Base-by-base conservation (phyloP, 2,329 filamentous ascomycete species). In the Pseudocercospora fuligena region DNA sequence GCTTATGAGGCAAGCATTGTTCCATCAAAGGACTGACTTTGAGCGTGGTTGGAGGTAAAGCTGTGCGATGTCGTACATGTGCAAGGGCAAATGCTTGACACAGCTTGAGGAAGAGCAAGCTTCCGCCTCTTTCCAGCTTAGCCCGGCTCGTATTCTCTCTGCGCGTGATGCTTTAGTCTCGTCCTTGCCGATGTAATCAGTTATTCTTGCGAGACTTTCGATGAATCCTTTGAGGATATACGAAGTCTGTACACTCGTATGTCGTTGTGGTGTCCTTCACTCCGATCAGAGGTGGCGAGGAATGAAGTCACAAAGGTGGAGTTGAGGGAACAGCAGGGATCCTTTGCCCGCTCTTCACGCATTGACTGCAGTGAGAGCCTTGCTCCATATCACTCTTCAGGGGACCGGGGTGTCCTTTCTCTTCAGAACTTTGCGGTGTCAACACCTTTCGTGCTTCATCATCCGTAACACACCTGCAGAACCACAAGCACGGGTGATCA, bases 41-140 rank as follows among this genome's bases (percentile, higher is more conserved):
- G 11, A 5, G 27, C 25, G n/a, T 31, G 54, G 54, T 59, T 46
- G 57, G 21, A 46, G 33, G 31, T 43, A 2, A 60, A 43, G 57
- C 57, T 46, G 57, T 43, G 33, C 54, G 11, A 19, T 47, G 33
- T n/a, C 57, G 57, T 23, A 29, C 51, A 31, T 56, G 51, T 56
- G 57, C 57, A 43, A 47, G 57, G 57, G 36, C 33, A 25, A 23
- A 60, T 46, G 57, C 57, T 46, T 60, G 57, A 43, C 57, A 16
- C 33, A 60, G 51, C 51, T 56, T 51, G 47, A 27, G 21, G 23
- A 51, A 27, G 47, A 23, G 47, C 47, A 51, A 51, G 19, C 47
- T 51, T 51, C 47, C 47, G 19, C 47, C 47, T 51, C 19, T 27
- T 51, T 58, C 29, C 54, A 58, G 25, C 19, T 36, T 60, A 60